Conservation (phyloP, 192 early-diverging fungal genomes). For the Linnemannia elongata region DNA sequence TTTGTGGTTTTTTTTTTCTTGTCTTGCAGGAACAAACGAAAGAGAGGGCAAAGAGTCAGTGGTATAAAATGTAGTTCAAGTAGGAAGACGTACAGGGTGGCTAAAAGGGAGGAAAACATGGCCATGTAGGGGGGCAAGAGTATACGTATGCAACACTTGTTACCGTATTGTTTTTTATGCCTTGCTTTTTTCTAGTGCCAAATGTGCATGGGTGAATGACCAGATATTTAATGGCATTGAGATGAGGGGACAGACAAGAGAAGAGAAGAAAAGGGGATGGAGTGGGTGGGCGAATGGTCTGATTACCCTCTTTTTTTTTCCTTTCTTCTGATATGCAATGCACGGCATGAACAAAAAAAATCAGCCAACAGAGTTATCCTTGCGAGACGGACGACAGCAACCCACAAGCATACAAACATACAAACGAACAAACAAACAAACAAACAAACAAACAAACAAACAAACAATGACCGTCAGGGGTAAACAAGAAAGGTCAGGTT, state of each 20-base stretch:
- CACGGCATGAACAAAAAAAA: background rate
- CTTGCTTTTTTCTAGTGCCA: too few relatives aligned
- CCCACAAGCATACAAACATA: too few relatives aligned
- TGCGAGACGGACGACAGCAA: background rate
- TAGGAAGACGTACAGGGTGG: too few relatives aligned
- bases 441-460: too few relatives aligned
- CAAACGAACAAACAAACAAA: too few relatives aligned
- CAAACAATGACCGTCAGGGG: background rate
- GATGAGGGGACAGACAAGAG: background rate
- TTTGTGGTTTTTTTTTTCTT: background rate
- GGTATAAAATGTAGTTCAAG: too few relatives aligned
- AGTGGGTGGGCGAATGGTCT: background rate
- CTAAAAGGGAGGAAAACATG: too few relatives aligned
- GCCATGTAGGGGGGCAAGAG: too few relatives aligned
- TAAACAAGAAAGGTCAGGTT: background rate
- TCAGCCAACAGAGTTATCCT: background rate
- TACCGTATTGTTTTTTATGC: too few relatives aligned
- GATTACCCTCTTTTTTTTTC: background rate
- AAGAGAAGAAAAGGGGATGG: background rate
- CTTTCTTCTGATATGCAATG: background rate
- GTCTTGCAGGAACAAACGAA: background rate
- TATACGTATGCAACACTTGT: too few relatives aligned
- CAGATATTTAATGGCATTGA: too few relatives aligned
- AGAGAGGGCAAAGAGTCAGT: background rate
- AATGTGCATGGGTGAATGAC: background rate